A percentile compares a stretch with the other conserved stretches of the same genome.
These are phyloP conservation scores for Chamaenerion angustifolium DNA, from an alignment of 345 rosid genomes.

Conservation along the genomic window DNA sequence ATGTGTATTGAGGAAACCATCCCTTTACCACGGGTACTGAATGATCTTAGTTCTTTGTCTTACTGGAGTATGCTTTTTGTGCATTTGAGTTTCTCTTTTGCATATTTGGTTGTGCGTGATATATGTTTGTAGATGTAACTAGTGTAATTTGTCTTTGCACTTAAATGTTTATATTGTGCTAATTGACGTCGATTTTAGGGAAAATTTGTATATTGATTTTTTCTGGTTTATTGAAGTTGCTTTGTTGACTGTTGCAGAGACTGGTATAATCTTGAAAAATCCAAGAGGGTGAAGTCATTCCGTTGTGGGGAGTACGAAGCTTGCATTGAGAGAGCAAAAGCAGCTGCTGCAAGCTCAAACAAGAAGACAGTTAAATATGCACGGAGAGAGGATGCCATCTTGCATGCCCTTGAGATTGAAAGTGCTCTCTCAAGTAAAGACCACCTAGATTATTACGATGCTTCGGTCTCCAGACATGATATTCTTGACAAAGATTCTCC, in stretches of 20 bases:
- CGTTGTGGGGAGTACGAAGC: constrained; percentile 90
- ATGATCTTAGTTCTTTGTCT: too few species aligned
- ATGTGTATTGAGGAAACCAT: too few species aligned
- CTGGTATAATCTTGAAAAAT: constrained; percentile 92
- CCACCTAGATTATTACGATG: constrained; percentile 22
- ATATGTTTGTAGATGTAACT: too few species aligned
- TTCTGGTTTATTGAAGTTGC: too few species aligned
- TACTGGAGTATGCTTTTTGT: too few species aligned
- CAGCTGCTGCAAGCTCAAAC: constrained; percentile 52
- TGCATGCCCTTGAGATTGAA: constrained; percentile 88
- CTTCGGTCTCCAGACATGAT: constrained; percentile 21
- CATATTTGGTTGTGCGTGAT: too few species aligned
- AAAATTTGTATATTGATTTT: too few species aligned
- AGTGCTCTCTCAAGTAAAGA: constrained; percentile 49
- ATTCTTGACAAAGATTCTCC: constrained; percentile 36
- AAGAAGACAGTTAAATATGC: constrained; percentile 76
- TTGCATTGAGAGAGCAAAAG: constrained; percentile 79
- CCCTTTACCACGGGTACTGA: too few species aligned
- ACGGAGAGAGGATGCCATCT: constrained; percentile 88
- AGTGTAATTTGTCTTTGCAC: too few species aligned
- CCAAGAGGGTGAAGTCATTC: constrained; percentile 89
- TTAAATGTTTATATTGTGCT: too few species aligned
- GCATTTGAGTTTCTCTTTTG: too few species aligned
- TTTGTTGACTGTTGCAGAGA: constrained; percentile 29
- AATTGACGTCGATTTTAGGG: too few species aligned